A percentile compares a stretch with the other conserved stretches of the same genome.
These are phyloP conservation scores for Wickerhamiella vanderwaltii DNA, from an alignment of 805 yeast genomes.

Conservation along the genomic window DNA sequence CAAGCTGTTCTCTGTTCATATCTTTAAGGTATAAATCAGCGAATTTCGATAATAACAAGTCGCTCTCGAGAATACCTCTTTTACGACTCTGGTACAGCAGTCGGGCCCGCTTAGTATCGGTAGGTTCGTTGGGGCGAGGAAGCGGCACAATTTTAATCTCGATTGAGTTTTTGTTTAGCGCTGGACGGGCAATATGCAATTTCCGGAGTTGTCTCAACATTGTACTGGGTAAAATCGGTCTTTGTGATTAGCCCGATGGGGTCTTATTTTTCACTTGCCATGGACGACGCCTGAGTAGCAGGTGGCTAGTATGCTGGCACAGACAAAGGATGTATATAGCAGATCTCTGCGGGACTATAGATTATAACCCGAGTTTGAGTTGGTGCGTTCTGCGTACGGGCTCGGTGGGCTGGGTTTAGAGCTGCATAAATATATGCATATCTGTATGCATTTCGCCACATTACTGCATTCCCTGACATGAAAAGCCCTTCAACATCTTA, in stretches of 20 bases:
- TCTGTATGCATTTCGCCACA: too few species aligned
- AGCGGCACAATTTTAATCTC: conserved; percentile 56
- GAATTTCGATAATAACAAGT: conserved; percentile 69
- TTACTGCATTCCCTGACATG: too few species aligned
- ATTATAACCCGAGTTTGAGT: too few species aligned
- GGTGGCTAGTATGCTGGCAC: too few species aligned
- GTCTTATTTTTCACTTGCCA: too few species aligned
- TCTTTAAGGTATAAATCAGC: conserved; percentile 58
- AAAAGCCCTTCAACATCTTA: too few species aligned
- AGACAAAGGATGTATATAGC: too few species aligned
- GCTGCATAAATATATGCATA: too few species aligned
- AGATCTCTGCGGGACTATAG: too few species aligned
- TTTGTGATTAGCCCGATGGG: not conserved
- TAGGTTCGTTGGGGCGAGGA: conserved; percentile 57
- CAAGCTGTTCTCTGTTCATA: conserved; percentile 53
- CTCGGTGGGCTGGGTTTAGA: too few species aligned
- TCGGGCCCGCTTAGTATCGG: conserved; percentile 72
- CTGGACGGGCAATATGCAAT: not conserved
- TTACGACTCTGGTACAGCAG: conserved; percentile 83
- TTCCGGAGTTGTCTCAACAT: not conserved
- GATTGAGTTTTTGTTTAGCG: conserved; percentile 22
- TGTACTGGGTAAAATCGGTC: not conserved
- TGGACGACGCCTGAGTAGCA: too few species aligned
- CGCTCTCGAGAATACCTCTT: conserved; percentile 91
- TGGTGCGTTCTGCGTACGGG: too few species aligned